Evolutionary conservation across 2,329 filamentous ascomycete species (phyloP).

Genomic region (Xylaria polymorpha): DNA sequence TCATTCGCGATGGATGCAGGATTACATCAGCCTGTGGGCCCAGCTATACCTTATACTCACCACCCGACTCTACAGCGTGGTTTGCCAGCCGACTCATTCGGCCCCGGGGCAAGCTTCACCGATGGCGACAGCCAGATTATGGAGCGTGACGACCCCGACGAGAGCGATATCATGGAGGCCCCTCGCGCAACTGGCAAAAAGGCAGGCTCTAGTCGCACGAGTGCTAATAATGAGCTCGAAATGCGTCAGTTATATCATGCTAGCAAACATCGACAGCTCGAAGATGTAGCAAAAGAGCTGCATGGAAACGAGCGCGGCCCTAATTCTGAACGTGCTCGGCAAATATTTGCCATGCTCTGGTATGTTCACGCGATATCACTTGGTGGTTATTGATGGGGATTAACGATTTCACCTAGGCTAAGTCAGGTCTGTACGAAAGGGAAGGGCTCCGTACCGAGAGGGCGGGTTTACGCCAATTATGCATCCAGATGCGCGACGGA

Average conservation of each 20-base stretch:
- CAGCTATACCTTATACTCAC: constrained; percentile 57
- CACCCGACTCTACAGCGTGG: constrained; percentile 61
- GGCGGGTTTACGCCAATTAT: constrained; percentile 95
- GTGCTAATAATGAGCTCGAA: constrained; percentile 83
- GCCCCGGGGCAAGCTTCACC: constrained; percentile 64
- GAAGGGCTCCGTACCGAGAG: constrained; percentile 88
- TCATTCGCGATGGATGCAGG: constrained; percentile 62
- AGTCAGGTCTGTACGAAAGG: constrained; percentile 77
- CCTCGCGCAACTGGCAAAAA: constrained; percentile 62
- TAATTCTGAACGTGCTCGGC: constrained; percentile 83
- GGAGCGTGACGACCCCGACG: constrained; percentile 69
- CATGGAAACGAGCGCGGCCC: constrained; percentile 83
- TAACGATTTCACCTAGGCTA: constrained; percentile 66
- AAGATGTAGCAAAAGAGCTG: constrained; percentile 79
- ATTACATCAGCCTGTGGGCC: constrained; percentile 60
- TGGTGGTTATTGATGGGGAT: neutral
- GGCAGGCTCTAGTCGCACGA: constrained; percentile 70
- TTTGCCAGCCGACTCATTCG: constrained; percentile 66
- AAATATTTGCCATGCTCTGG: constrained; percentile 92
- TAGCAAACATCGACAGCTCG: constrained; percentile 74
- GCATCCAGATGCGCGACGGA: constrained; percentile 92
- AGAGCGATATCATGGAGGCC: constrained; percentile 62
- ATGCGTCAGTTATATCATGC: constrained; percentile 79
- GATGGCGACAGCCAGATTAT: constrained; percentile 70
- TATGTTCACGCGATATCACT: constrained; percentile 56